Conservation (phyloP, 2,329 filamentous ascomycete species). For the Sphaceloma murrayae region DNA sequence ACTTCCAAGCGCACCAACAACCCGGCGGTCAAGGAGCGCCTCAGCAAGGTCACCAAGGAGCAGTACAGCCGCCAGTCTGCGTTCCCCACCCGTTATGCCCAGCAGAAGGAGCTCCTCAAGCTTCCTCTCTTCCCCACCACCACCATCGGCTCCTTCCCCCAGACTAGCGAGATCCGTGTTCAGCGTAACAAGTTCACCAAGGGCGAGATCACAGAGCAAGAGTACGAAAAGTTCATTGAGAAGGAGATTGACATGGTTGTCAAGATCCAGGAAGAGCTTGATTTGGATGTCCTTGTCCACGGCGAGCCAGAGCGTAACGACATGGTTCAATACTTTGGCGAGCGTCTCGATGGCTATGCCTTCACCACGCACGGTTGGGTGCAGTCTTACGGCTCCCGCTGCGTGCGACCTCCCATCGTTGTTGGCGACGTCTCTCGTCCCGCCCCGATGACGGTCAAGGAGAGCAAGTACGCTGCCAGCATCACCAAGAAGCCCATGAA, state of each 20-base stretch:
- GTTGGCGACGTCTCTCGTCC: conserved; percentile 98
- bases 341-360: conserved; percentile 90
- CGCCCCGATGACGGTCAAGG: conserved; percentile 98
- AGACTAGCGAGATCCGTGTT: conserved; percentile 97
- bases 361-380: conserved; percentile 99
- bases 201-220: conserved; percentile 79
- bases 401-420: conserved; percentile 95
- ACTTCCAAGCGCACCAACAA: conserved; percentile 94
- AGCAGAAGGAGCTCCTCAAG: conserved; percentile 86
- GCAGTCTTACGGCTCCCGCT: conserved; percentile 95
- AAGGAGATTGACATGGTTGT: conserved; percentile 94
- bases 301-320: conserved; percentile 99
- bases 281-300: conserved; percentile 93
- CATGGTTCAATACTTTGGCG: conserved; percentile 99
- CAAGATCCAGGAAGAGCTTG: conserved; percentile 96
- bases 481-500: conserved; percentile 99
- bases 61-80: conserved; percentile 89
- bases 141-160: conserved; percentile 98
- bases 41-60: conserved; percentile 71
- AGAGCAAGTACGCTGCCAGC: conserved; percentile 96
- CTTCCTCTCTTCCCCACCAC: conserved; percentile 97
- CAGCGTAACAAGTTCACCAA: conserved; percentile 98
- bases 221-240: conserved; percentile 99
- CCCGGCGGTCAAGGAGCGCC: conserved; percentile 92
- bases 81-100: conserved; percentile 74